Evolutionary conservation across 805 yeast genomes (phyloP).

Genomic region (Candida ascalaphidarum): DNA sequence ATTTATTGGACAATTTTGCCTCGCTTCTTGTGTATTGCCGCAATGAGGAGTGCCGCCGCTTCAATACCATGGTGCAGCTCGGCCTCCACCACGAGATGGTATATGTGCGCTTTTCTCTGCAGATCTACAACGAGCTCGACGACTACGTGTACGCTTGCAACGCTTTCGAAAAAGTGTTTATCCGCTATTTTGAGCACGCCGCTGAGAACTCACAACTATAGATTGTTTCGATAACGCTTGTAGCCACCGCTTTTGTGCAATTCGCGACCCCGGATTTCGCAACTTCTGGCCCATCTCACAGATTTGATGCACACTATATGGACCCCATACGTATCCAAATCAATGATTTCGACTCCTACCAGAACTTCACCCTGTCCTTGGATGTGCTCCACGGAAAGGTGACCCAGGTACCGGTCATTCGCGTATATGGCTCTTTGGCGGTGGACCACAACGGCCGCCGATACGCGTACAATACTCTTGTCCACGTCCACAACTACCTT

Average conservation of each 20-base stretch:
- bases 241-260: too few species aligned
- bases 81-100: slow-evolving; percentile 25
- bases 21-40: slow-evolving; percentile 1
- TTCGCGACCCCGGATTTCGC: too few species aligned
- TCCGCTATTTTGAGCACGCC: not conserved
- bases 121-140: slow-evolving; percentile 46
- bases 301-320: too few species aligned
- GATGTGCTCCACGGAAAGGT: slow-evolving; percentile 37
- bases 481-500: slow-evolving; percentile 77
- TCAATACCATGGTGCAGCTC: slow-evolving; percentile 42
- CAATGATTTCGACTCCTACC: slow-evolving; percentile 60
- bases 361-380: slow-evolving; percentile 41
- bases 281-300: too few species aligned
- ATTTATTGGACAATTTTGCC: too few species aligned
- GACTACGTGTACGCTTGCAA: slow-evolving; percentile 45
- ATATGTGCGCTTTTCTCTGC: slow-evolving; percentile 45
- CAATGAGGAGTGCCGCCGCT: not conserved
- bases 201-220: too few species aligned
- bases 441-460: slow-evolving; percentile 46
- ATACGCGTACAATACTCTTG: slow-evolving; percentile 15
- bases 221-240: too few species aligned
- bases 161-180: slow-evolving; percentile 18
- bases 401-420: slow-evolving; percentile 58
- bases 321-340: too few species aligned
- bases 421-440: slow-evolving; percentile 67